Base-by-base conservation (phyloP, 805 yeast genomes). In the Tetrapisispora fleetii region DNA sequence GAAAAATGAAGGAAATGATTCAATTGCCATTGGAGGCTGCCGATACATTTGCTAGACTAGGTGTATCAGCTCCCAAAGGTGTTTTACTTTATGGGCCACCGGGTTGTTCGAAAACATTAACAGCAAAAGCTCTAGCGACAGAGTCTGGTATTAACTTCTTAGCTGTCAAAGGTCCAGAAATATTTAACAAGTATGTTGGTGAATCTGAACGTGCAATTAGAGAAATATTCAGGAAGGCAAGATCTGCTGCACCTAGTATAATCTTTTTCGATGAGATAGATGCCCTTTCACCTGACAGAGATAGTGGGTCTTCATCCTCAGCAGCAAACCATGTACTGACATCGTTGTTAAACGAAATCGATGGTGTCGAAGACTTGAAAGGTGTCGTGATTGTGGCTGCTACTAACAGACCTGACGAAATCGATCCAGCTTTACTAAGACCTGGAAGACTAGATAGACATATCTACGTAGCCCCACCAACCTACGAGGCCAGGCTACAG, bases 231-330 rank as follows among this genome's bases (percentile, higher is more conserved):
- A 76, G 95, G 30, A 85, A 91, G 58, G 99, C 99, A 0, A 72
- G 97, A 49, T 95, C 95, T 6, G 96, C 97, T 1, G 76, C 95
- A 1, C 99, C 99, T 10, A 84, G 95, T 52, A 89, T 91, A 51
- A 84, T 91, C 7, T 91, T 91, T 62, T 90, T 91, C 61, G 99
- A 91, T 71, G 99, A 93, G 66, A 89, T 93, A 45, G 99, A 93
- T 68, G 98, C 99, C 0, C 69, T 93, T 37, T 81, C 95, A 5
- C 79, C 85, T 0, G 83, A 84, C 47, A 73, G 99, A 57, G 85
- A 81, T 19, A 73, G 74, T 22, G 73, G 73, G 10, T 70, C 75
- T 2, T 69, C 80, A 0, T 81, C 88, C 0, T 76, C 83, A 18
- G 86, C 86, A 1, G 79, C 91, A 0, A 87, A 80, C 52, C 84